These are phyloP conservation scores for Xylaria arbuscula DNA, from an alignment of 2,329 filamentous ascomycete genomes.

Conservation along the genomic window DNA sequence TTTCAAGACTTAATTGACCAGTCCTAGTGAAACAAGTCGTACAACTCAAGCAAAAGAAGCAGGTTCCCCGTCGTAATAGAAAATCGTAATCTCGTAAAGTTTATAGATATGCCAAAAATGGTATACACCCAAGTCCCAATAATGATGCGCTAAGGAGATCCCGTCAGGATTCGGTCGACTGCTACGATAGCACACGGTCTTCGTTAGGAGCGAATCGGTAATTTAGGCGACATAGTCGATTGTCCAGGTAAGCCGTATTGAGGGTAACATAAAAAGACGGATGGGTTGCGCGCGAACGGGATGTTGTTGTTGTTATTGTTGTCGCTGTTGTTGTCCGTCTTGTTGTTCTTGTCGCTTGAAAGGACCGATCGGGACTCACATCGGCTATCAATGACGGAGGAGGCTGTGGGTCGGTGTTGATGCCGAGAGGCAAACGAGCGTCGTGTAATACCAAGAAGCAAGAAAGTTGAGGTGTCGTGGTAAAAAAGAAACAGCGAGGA, in stretches of 20 bases:
- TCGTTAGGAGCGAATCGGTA: constrained; percentile 43
- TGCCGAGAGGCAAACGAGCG: constrained; percentile 35
- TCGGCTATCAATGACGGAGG: constrained; percentile 32
- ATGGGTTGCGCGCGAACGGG: constrained; percentile 12
- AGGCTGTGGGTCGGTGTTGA: constrained; percentile 29
- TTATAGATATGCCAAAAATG: constrained; percentile 15
- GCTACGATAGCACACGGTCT: constrained; percentile 38
- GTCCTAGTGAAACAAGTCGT: constrained; percentile 27
- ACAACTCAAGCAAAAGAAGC: constrained; percentile 27
- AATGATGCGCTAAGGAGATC: neutral
- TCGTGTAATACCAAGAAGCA: constrained; percentile 5
- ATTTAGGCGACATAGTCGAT: constrained; percentile 48
- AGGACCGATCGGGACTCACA: constrained; percentile 26
- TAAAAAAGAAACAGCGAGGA: neutral
- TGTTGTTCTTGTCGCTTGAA: constrained; percentile 1
- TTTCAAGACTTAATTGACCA: constrained; percentile 43
- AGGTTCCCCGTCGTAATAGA: constrained; percentile 33
- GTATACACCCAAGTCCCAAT: neutral
- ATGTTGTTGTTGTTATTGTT: neutral
- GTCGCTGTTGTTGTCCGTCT: neutral
- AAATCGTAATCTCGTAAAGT: constrained; percentile 13
- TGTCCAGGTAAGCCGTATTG: constrained; percentile 36
- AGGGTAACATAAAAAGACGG: constrained; percentile 41
- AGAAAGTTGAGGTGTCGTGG: neutral
- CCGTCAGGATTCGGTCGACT: constrained; percentile 18